phyloP scores from a whole-genome alignment of 148 eudicot genomes.

The Nepenthes mirabilis region DNA sequence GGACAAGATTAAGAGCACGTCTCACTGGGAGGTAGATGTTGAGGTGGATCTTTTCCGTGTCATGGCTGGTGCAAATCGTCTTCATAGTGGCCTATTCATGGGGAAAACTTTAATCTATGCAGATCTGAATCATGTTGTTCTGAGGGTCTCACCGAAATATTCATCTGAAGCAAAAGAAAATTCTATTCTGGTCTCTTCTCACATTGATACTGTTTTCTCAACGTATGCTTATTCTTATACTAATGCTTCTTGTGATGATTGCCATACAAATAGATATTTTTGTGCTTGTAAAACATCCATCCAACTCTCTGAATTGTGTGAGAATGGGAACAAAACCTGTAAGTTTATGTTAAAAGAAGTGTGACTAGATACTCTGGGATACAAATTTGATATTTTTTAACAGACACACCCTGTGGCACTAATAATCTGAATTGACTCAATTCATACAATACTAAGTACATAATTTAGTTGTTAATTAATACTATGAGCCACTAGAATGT shows the following conservation, averaged over 20 bases:
- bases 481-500: no score
- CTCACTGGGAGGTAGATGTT: conserved; percentile 93
- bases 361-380: no score
- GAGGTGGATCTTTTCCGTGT: conserved; percentile 77
- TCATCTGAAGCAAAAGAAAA: conserved; percentile 56
- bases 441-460: no score
- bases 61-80: conserved; percentile 60
- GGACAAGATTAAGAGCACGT: conserved; percentile 51
- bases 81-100: conserved; percentile 59
- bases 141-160: conserved; percentile 76
- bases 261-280: no score
- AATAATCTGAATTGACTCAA: no score
- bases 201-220: conserved; percentile 78
- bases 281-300: no score
- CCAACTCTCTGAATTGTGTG: no score
- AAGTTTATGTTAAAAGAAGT: no score
- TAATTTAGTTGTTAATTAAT: no score
- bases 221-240: conserved; percentile 31
- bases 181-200: conserved; percentile 84
- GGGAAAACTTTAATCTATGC: conserved; percentile 79
- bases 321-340: no score
- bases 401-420: no score
- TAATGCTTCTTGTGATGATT: background rate
- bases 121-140: conserved; percentile 65
- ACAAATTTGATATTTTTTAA: no score